Conservation (phyloP, 129 eudicot genomes). For the Arctium minus region DNA sequence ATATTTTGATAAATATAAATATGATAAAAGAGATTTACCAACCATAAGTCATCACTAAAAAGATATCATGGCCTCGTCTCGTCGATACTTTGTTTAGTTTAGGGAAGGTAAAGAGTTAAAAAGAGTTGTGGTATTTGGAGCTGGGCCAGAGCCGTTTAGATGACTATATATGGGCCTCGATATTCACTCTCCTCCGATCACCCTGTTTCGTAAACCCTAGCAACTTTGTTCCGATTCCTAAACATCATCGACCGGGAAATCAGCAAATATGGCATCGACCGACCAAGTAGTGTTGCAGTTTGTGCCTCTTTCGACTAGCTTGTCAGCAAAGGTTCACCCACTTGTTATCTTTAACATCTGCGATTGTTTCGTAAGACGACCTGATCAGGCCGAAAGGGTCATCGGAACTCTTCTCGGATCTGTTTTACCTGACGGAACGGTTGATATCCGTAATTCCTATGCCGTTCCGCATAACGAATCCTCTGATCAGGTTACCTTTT, state of each 20-base stretch:
- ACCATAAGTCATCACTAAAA: too few relatives aligned
- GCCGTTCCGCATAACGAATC: constrained; percentile 90
- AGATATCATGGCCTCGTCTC: too few relatives aligned
- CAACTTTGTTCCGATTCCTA: too few relatives aligned
- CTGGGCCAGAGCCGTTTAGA: too few relatives aligned
- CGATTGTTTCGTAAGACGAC: constrained; percentile 79
- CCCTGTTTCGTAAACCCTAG: too few relatives aligned
- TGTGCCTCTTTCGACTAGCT: constrained; percentile 45
- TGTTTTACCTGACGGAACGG: constrained; percentile 76
- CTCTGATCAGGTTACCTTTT: constrained; percentile 63
- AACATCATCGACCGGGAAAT: neutral
- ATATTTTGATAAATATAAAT: too few relatives aligned
- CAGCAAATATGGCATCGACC: constrained; percentile 50
- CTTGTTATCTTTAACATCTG: constrained; percentile 83
- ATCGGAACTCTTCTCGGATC: constrained; percentile 92
- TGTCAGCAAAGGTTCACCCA: constrained; percentile 83
- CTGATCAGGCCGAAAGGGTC: constrained; percentile 83
- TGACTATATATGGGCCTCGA: too few relatives aligned
- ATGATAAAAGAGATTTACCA: too few relatives aligned
- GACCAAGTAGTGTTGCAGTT: constrained; percentile 68
- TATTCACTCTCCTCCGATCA: too few relatives aligned
- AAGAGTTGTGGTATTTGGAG: too few relatives aligned
- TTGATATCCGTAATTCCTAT: constrained; percentile 82
- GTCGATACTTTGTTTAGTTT: too few relatives aligned
- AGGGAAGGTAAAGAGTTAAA: too few relatives aligned